These are phyloP conservation scores for Lachancea dasiensis DNA, from an alignment of 805 yeast species.

Conservation along the genomic window DNA sequence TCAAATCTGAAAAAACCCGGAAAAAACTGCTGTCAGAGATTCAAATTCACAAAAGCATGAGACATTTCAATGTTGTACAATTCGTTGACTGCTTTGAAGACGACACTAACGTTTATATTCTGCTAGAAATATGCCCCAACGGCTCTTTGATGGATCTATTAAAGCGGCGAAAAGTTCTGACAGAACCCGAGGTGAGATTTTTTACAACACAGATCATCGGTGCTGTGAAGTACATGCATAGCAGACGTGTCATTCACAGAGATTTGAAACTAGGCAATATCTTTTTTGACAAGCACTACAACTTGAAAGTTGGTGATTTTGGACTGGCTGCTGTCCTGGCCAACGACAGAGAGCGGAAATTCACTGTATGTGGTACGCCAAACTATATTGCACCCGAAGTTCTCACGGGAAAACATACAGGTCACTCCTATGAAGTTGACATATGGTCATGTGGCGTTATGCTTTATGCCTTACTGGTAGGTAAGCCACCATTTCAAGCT, in stretches of 20 bases:
- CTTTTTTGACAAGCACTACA: conserved; percentile 90
- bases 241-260: conserved; percentile 88
- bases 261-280: conserved; percentile 95
- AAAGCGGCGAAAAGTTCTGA: conserved; percentile 73
- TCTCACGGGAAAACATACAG: conserved; percentile 75
- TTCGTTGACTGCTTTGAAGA: conserved; percentile 97
- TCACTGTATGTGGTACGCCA: conserved; percentile 97
- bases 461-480: conserved; percentile 86
- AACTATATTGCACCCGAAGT: conserved; percentile 99
- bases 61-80: conserved; percentile 84
- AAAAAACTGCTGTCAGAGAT: conserved; percentile 82
- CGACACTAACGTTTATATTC: conserved; percentile 85
- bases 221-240: conserved; percentile 88
- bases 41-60: conserved; percentile 85
- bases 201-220: conserved; percentile 91
- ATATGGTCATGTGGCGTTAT: conserved; percentile 97
- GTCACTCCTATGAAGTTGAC: conserved; percentile 93
- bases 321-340: conserved; percentile 96
- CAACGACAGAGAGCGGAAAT: conserved; percentile 64
- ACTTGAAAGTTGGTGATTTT: conserved; percentile 93
- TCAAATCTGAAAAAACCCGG: conserved; percentile 84
- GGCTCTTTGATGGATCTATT: conserved; percentile 91
- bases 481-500: conserved; percentile 97
- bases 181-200: conserved; percentile 87
- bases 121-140: conserved; percentile 91